Evolutionary conservation across 2,329 filamentous ascomycete species (phyloP), one percentile per base, ranked within the genome.

Genomic region (Aspergillus calidoustus): DNA sequence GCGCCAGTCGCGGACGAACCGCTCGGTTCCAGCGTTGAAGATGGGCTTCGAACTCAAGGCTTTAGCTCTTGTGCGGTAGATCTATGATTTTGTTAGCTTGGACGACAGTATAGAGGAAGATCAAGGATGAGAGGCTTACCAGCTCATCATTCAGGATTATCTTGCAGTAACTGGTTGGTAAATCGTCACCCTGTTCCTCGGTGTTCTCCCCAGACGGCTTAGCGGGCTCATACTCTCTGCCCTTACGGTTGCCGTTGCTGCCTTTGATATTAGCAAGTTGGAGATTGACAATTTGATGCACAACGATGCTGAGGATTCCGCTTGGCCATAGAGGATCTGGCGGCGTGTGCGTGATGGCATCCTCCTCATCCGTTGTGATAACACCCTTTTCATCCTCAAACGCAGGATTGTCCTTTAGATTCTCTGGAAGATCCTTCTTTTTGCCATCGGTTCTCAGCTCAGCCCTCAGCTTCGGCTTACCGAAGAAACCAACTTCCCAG

Each of bases 311-410:
- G 73, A 94, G 88, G 22, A 99, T 83, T 60, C 95, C 95, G 68
- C 91, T 96, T 1, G 94, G 95, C 92, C 93, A 98, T 7, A 97
- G 84, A n/a, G 94, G 94, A 74, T 98, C 94, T 0, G 94, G 94
- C 6, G 95, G 95, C 0, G 93, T 98, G 72, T 92, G 90, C 48
- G 91, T 86, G 3, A 96, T 92, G 2, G 92, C 92, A 72, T 97
- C 91, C 72, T 97, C 92, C 51, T 91, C 84, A 2, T 85, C 84
- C 7, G 80, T 91, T 59, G 91, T 88, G 47, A 93, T 83, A 3
- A 86, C 83, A 0, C 93, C 93, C 76, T 93, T 91, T n/a, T 96
- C 90, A 61, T 97, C 92, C 74, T 97, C 91, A 11, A 97, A 82
- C 67, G 91, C 88, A 3, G 89, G 86, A 65, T 90, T 86, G 68